Evolutionary conservation across 1,139 yeast genomes (phyloP).

Genomic region (Nakaseomyces sp.): DNA sequence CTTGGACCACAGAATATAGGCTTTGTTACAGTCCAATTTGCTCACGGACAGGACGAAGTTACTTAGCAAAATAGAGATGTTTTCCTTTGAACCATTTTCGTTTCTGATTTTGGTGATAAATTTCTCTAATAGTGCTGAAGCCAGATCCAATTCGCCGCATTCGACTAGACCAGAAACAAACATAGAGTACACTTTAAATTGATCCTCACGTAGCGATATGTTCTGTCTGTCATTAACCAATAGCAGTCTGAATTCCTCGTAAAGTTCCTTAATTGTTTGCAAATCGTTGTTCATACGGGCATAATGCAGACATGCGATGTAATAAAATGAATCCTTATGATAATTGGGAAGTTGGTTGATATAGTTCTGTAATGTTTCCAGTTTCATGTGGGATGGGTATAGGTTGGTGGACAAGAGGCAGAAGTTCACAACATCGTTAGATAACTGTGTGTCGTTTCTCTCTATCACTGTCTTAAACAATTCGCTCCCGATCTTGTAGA

Average conservation of each 20-base stretch:
- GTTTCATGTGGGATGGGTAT: conserved; percentile 29
- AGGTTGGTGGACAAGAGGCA: conserved; percentile 32
- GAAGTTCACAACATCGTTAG: conserved; percentile 28
- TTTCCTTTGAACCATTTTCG: conserved; percentile 26
- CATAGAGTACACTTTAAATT: conserved; percentile 42
- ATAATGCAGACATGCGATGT: conserved; percentile 29
- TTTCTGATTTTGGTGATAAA: conserved; percentile 31
- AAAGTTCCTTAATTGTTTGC: conserved; percentile 26
- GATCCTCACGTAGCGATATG: conserved; percentile 27
- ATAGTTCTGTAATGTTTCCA: conserved; percentile 16
- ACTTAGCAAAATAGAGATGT: conserved; percentile 29
- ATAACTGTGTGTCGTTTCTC: conserved; percentile 28
- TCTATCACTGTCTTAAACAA: conserved; percentile 42
- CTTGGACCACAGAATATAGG: conserved; percentile 31
- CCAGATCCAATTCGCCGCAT: conserved; percentile 41
- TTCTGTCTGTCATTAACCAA: conserved; percentile 9
- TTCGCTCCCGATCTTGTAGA: conserved; percentile 54
- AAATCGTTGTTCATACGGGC: conserved; percentile 31
- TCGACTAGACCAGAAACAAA: conserved; percentile 45
- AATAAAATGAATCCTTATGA: conserved; percentile 30
- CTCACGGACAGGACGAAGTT: conserved; percentile 32
- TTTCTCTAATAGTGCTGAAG: conserved; percentile 49
- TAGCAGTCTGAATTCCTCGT: conserved; percentile 31
- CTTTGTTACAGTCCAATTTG: conserved; percentile 28
- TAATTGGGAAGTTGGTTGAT: conserved; percentile 20